A percentile compares a stretch with the other conserved stretches of the same genome.
These are phyloP conservation scores for Syzygium oleosum DNA, from an alignment of 345 rosid genomes.

Conservation along the genomic window DNA sequence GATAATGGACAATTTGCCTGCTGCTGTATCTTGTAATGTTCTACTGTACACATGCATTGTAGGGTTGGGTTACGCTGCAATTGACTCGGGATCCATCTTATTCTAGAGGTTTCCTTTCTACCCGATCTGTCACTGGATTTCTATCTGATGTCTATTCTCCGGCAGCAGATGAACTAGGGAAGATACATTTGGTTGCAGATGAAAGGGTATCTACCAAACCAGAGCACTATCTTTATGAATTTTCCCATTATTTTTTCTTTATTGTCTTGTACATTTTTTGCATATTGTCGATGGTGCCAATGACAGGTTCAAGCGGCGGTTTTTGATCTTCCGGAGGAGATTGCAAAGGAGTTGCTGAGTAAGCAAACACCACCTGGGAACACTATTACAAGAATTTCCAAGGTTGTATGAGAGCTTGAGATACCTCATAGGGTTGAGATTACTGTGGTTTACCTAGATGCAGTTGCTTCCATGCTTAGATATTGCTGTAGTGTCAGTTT, in stretches of 20 bases:
- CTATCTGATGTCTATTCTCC: conserved; percentile 77
- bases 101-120: conserved; percentile 68
- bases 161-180: conserved; percentile 92
- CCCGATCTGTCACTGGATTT: conserved; percentile 88
- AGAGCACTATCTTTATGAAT: not conserved
- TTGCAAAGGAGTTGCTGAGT: conserved; percentile 67
- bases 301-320: conserved; percentile 92
- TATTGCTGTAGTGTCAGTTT: not conserved
- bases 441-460: not conserved
- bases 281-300: conserved; percentile 6
- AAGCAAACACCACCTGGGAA: conserved; percentile 78
- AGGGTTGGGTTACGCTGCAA: conserved; percentile 92
- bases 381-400: conserved; percentile 55
- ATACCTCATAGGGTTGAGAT: not conserved
- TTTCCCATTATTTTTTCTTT: not conserved
- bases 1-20: not conserved
- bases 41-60: conserved; percentile 6
- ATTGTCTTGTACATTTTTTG: not conserved
- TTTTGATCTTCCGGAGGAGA: conserved; percentile 93
- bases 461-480: not conserved
- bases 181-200: conserved; percentile 80
- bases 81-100: conserved; percentile 62
- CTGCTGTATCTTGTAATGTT: not conserved
- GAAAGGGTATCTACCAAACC: conserved; percentile 43
- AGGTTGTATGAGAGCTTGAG: conserved; percentile 28